Evolutionary conservation across 164 flowering plant genomes (phyloP), one percentile per base, ranked within the genome.

Genomic region (Berberis thunbergii): DNA sequence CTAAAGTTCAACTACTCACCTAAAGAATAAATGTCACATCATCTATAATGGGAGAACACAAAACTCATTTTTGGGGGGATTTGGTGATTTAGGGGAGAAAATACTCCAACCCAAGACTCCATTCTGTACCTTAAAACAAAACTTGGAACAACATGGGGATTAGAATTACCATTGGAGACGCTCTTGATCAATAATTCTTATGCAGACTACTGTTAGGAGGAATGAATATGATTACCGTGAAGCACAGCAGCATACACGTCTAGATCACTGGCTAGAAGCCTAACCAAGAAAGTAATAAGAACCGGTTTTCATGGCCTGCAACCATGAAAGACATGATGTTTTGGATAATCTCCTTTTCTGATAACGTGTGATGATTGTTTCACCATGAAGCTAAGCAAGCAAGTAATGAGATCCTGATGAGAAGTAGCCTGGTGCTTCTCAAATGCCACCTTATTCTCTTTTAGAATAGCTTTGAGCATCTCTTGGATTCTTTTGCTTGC

Each of bases 221-320:
- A 52, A 52, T 12, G 4, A 3, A 12, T 12, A 13, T 6, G 1
- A n/a, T 60, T 71, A 75, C 78, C 78, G 2, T 53, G 49, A 10
- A 64, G 42, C 12, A 75, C 64, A n/a, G 54, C 48, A 7, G 69
- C 78, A 54, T 76, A 71, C 54, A 85, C 65, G 7, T 56, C 60
- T 1, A 12, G 60, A 38, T 57, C 43, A 41, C 7, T 40, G 38
- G 40, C 42, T n/a, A 26, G 59, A 56, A 26, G 59, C 59, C 1
- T 38, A 26, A 56, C n/a, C 40, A 56, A 5, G 4, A 56, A 13
- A 7, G 59, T 56, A 11, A 56, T 3, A 4, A 56, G 42, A 8
- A 11, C 40, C 7, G 59, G 3, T 2, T 13, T 6, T 56, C 59
- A 56, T 26, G 38, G 5, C 59, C 59, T 3, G 40, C 59, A 11